Base-by-base conservation (phyloP, 2,329 filamentous ascomycete species). In the Raffaelea albimanens region DNA sequence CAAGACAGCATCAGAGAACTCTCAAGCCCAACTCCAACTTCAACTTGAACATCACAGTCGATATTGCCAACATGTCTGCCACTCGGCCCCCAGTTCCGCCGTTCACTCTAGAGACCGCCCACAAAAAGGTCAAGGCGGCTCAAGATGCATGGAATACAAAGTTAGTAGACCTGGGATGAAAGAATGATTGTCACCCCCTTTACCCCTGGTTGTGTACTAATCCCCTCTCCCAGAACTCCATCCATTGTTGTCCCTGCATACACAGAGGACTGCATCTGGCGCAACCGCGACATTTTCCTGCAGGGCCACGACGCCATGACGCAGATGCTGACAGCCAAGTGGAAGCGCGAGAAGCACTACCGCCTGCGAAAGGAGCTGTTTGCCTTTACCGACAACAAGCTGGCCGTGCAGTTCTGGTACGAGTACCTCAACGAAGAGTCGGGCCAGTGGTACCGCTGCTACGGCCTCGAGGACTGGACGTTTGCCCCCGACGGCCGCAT, bases 321-420 rank as follows among this genome's bases (percentile, higher is more conserved):
- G 44, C 66, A 66, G 2, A 87, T 91, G 55, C 60, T 95, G 45
- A 75, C 73, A 1, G 68, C 76, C 40, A 94, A 94, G 60, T 94
- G 87, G 87, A 65, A 72, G 40, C 76, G 71, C 19, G 88, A 94
- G 62, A 68, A 76, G 40, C 78, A 72, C 16, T 94, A 94, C 58
- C 73, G 75, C 0, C 71, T 95, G 47, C 76, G 87, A 46, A 94
- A 95, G 63, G 88, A 95, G 61, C 69, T 95, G 1, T 95, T 94
- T 63, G 73, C 85, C 1, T 93, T 88, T 58, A 72, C 67, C 0
- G 81, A 82, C 34, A 71, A 91, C 63, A 42, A 79, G 64, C 91
- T 90, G 53, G 87, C 87, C 1, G 88, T 94, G 20, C 87, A 95
- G 60, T 94, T 93, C 62, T 94, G 87, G 87, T 94, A 91, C 58